Percentiles rank a stretch among this genome's conserved stretches.
Evolutionary conservation across 2,329 filamentous ascomycete species (phyloP).

Genomic region (Sporothrix dimorphospora): DNA sequence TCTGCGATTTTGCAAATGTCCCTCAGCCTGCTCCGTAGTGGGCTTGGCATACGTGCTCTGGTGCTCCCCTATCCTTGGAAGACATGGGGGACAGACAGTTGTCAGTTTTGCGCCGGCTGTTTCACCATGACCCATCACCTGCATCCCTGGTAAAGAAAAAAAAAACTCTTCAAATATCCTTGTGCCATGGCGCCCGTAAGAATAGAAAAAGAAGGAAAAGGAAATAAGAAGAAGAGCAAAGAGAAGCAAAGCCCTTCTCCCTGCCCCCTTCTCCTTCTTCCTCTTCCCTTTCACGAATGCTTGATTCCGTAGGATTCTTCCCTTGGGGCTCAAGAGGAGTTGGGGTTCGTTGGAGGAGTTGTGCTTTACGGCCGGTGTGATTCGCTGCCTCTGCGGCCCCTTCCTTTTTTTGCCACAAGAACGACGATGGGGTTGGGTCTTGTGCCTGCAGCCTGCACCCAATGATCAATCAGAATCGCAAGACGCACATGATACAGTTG

Average conservation of each 20-base stretch:
- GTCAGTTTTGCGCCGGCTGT: slow-evolving; percentile 22
- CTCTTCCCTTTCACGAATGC: slow-evolving; percentile 1
- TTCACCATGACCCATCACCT: slow-evolving; percentile 22
- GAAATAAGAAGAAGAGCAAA: background rate
- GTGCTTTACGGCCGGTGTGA: slow-evolving; percentile 13
- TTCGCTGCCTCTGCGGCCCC: background rate
- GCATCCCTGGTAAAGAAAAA: slow-evolving; percentile 11
- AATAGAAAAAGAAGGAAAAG: background rate
- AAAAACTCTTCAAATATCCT: background rate
- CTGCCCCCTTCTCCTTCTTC: too few relatives aligned
- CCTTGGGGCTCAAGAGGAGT: background rate
- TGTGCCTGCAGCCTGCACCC: background rate
- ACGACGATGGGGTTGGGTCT: background rate
- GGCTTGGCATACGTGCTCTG: background rate
- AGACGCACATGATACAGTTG: background rate
- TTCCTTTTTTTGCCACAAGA: background rate
- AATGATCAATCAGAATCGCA: background rate
- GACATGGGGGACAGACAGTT: background rate
- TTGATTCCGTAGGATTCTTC: background rate
- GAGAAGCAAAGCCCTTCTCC: too few relatives aligned
- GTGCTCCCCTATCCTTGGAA: background rate
- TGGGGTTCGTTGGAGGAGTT: background rate
- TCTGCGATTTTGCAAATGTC: background rate
- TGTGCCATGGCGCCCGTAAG: background rate
- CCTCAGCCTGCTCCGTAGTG: background rate